Percentiles rank a stretch among this genome's conserved stretches.
Conservation (phyloP, 225 moss, liverwort and hornwort species). For the Marchantia polymorpha region DNA sequence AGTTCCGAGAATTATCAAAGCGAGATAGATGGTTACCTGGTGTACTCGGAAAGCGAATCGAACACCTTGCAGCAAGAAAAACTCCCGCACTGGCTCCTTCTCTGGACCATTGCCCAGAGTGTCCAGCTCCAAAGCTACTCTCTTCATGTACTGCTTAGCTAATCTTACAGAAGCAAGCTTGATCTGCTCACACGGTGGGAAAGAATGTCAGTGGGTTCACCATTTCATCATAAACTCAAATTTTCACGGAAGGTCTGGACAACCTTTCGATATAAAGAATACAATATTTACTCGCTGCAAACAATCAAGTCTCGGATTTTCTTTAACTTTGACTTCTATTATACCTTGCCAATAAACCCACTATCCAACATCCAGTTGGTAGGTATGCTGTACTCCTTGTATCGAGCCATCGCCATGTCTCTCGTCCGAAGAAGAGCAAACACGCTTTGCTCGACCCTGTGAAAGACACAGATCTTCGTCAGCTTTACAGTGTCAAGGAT, state of each 20-base stretch:
- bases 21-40: constrained; percentile 47
- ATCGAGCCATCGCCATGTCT: constrained; percentile 79
- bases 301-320: neutral
- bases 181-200: constrained; percentile 45
- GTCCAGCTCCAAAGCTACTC: constrained; percentile 72
- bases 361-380: constrained; percentile 71
- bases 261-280: neutral
- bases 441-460: constrained; percentile 81
- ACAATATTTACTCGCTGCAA: neutral
- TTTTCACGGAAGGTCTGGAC: neutral
- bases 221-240: too few relatives aligned
- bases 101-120: constrained; percentile 39
- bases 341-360: constrained; percentile 76
- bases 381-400: constrained; percentile 71
- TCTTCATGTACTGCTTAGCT: constrained; percentile 87
- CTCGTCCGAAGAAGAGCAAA: constrained; percentile 78
- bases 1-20: neutral
- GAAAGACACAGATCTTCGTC: neutral
- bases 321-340: neutral
- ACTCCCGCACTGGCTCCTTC: constrained; percentile 72
- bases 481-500: neutral
- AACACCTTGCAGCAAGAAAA: constrained; percentile 74
- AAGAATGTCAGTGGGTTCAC: neutral
- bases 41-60: constrained; percentile 94
- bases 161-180: constrained; percentile 72